Evolutionary conservation across 2,329 filamentous ascomycete genomes (phyloP), one percentile per base, ranked within the genome.

Genomic region (Cytospora piceicola): DNA sequence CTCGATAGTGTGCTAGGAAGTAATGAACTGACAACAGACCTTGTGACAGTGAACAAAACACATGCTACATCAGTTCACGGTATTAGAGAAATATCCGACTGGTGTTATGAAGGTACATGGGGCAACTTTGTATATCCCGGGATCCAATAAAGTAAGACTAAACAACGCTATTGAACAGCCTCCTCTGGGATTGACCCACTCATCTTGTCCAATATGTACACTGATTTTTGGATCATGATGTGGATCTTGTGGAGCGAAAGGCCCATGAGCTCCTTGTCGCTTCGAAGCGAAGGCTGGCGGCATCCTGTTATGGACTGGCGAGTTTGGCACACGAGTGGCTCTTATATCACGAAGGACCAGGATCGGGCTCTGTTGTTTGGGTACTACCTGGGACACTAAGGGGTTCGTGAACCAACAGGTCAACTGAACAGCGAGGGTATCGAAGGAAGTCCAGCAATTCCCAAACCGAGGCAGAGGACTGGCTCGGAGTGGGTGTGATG

Each of bases 241-340:
- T 69, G 67, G 57, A 58, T 62, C 4, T 63, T 22, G 6, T 54
- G 65, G 0, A 22, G 58, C 6, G 69, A 46, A 69, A 76, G 39
- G 75, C 73, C 1, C 70, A 70, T 0, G 65, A 72, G 30, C 63
- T 72, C 17, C 70, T 76, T 8, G 63, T 69, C 11, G 74, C 1
- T 75, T 76, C 24, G 73, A 75, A 61, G 75, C 70, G 9, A 73
- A 73, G 56, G 73, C 73, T 3, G 75, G 75, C 3, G 72, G 72
- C 52, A 72, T 76, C 12, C 67, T 77, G 67, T 75, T 42, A 75
- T 77, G 73, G 73, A 75, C 30, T 75, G 75, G 0, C 67, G 72
- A 1, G 69, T 77, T 2, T 77, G 75, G 75, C 75, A 77, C 42
- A 77, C 75, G 3, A 70, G 67, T 11, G 75, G 75, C n/a, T 60